These are phyloP conservation scores for Populus alba DNA, from an alignment of 345 rosid species.

Conservation along the genomic window DNA sequence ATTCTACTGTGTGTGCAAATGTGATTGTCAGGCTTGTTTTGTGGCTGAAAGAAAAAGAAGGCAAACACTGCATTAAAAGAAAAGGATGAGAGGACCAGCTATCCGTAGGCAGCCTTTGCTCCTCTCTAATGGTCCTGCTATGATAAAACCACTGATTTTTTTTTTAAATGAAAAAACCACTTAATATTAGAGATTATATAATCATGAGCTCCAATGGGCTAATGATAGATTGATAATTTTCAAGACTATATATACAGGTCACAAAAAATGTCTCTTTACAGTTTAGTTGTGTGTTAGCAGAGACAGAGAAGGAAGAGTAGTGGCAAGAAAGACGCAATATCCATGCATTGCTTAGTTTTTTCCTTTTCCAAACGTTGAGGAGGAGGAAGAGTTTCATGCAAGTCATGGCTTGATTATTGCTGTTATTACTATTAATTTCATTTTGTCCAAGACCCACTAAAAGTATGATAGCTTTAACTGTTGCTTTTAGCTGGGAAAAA, in stretches of 20 bases:
- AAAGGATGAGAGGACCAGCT: slow-evolving; percentile 25
- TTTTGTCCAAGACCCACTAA: background rate
- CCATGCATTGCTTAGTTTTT: slow-evolving; percentile 7
- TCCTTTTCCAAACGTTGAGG: background rate
- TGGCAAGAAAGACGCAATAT: background rate
- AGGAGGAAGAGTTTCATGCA: background rate
- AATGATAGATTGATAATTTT: background rate
- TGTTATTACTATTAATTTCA: background rate
- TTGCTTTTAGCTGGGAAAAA: background rate
- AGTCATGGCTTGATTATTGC: background rate
- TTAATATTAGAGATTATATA: background rate
- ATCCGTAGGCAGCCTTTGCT: slow-evolving; percentile 16
- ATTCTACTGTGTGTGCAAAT: background rate
- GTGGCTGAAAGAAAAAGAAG: slow-evolving; percentile 23
- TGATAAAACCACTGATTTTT: background rate
- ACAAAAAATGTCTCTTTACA: background rate
- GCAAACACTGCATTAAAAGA: slow-evolving; percentile 14
- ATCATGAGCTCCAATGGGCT: background rate
- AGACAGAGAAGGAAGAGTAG: too few species aligned
- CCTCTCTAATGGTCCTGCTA: slow-evolving; percentile 18
- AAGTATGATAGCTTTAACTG: slow-evolving; percentile 4
- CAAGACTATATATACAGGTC: background rate
- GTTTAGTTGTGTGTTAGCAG: too few species aligned
- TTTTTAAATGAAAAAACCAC: too few species aligned
- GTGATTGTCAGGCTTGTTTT: slow-evolving; percentile 1